Base-by-base conservation (phyloP, 352 stramenopile genomes). In the Phytophthora pseudosyringae region DNA sequence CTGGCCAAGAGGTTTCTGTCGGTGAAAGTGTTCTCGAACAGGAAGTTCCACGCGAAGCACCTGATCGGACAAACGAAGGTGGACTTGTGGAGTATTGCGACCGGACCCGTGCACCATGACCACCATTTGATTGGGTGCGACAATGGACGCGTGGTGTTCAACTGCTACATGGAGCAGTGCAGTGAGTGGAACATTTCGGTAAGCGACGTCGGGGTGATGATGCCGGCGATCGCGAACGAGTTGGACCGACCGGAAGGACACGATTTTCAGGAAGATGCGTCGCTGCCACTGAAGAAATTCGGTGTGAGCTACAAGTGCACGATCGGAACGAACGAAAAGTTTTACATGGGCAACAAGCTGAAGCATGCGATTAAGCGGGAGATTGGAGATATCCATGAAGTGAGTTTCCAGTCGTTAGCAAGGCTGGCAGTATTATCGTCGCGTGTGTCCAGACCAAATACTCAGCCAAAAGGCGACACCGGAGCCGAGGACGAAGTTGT, bases 141-240 rank as follows among this genome's bases (percentile, higher is more conserved):
- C 28, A 96, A 96, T 57, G 88, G 88, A 35, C 81, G 88, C 26
- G 84, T 96, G 26, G 88, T 96, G 45, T 96, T 96, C 69, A 96
- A 96, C 49, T 94, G 86, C 69, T 96, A 96, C 75, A 96, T 96
- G 88, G 88, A 96, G 55, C 88, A 96, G 59, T 96, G 88, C 67
- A 94, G 80, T 67, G 86, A 94, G 41, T 96, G 88, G 88, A 94
- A 93, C 52, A 96, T 96, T 56, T 91, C 81, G 0, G 86, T 96
- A 40, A 96, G 88, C 54, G 86, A 96, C 47, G 82, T 96, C 5
- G 88, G 86, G 3, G 79, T 96, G 16, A 94, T 96, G 84, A 96
- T 96, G 88, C 88, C 88, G 0, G 86, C 85, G 12, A 94, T 96
- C 59, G 80, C 86, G 12, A 94, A 96, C 53, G 88, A 96, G 58